Evolutionary conservation across 2,329 filamentous ascomycete species (phyloP).

Genomic region (Acarospora socialis): DNA sequence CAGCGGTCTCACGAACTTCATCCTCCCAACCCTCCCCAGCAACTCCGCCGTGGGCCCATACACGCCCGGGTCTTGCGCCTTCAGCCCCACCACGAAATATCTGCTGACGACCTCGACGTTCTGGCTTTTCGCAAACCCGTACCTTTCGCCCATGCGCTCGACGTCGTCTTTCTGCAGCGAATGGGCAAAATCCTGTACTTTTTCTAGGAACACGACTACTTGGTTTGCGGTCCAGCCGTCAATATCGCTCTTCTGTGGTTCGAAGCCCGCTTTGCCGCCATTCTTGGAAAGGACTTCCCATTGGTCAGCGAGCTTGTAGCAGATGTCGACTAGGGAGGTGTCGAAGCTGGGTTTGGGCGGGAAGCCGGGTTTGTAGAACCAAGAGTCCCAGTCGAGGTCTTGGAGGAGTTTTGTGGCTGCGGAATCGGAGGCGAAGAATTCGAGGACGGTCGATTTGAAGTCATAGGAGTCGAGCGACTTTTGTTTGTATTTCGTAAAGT

Average conservation of each 20-base stretch:
- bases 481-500: conserved; percentile 44
- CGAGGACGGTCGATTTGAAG: conserved; percentile 76
- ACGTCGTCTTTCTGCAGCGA: conserved; percentile 52
- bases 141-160: conserved; percentile 57
- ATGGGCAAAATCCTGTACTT: conserved; percentile 51
- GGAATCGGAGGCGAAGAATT: conserved; percentile 64
- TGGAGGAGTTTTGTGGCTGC: conserved; percentile 47
- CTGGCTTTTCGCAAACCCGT: conserved; percentile 57
- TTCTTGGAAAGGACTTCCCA: conserved; percentile 48
- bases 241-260: conserved; percentile 55
- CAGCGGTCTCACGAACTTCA: conserved; percentile 92
- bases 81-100: conserved; percentile 67
- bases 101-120: conserved; percentile 78
- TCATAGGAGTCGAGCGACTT: conserved; percentile 88
- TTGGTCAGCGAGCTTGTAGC: conserved; percentile 66
- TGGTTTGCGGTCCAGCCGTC: conserved; percentile 70
- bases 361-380: conserved; percentile 77
- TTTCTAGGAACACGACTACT: conserved; percentile 78
- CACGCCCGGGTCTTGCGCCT: conserved; percentile 53
- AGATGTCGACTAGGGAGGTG: conserved; percentile 70
- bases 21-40: conserved; percentile 69
- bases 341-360: conserved; percentile 87
- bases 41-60: conserved; percentile 60
- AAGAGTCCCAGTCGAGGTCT: conserved; percentile 74
- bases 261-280: conserved; percentile 27